phyloP scores from a whole-genome alignment of 2,329 filamentous ascomycete species.

The Alternaria angustiovoidea region DNA sequence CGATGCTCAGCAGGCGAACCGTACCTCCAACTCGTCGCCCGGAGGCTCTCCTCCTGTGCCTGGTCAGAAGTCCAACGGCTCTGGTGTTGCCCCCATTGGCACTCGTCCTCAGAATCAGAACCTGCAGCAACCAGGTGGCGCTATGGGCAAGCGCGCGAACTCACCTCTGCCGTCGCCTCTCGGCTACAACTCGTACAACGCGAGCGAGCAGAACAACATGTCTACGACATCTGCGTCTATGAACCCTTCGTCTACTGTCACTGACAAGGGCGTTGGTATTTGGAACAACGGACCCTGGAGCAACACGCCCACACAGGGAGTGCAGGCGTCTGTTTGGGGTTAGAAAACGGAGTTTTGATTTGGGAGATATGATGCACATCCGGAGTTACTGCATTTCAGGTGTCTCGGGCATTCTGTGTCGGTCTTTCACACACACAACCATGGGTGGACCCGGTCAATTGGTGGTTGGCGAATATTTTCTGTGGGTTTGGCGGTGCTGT shows the following conservation, averaged over 20 bases:
- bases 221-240: constrained; percentile 62
- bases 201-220: constrained; percentile 61
- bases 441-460: constrained; percentile 38
- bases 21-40: constrained; percentile 87
- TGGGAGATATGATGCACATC: constrained; percentile 50
- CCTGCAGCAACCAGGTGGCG: constrained; percentile 64
- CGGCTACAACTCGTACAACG: constrained; percentile 68
- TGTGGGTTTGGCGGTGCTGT: constrained; percentile 41
- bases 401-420: constrained; percentile 52
- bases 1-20: constrained; percentile 70
- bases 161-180: constrained; percentile 92
- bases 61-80: constrained; percentile 66
- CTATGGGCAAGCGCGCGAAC: constrained; percentile 81
- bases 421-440: constrained; percentile 41
- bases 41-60: constrained; percentile 79
- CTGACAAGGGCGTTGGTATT: constrained; percentile 56
- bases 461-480: constrained; percentile 46
- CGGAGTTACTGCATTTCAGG: constrained; percentile 56
- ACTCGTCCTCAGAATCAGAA: constrained; percentile 75
- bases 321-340: constrained; percentile 94
- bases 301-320: constrained; percentile 71
- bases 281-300: constrained; percentile 92
- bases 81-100: constrained; percentile 88
- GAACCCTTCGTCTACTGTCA: constrained; percentile 61
- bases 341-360: constrained; percentile 58